Conservation (phyloP, 805 yeast genomes). For the Candida sakaeoensis region DNA sequence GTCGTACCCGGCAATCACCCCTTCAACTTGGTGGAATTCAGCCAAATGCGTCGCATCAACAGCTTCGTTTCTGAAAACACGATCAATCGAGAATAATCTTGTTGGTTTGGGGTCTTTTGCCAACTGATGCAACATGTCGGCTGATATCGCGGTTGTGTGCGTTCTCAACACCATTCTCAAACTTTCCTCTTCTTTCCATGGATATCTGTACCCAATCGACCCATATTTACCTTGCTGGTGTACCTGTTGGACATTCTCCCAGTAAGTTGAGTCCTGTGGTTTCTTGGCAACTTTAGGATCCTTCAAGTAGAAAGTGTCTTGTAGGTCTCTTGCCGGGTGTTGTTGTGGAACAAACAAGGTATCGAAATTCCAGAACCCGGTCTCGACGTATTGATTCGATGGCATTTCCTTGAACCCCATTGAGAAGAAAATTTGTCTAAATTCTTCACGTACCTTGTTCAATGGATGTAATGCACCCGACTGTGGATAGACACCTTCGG, state of each 20-base stretch:
- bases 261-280: slow-evolving; percentile 78
- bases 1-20: slow-evolving; percentile 95
- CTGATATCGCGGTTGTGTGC: slow-evolving; percentile 93
- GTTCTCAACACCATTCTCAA: slow-evolving; percentile 91
- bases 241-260: slow-evolving; percentile 73
- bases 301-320: slow-evolving; percentile 95
- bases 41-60: slow-evolving; percentile 99
- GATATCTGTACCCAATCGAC: slow-evolving; percentile 96
- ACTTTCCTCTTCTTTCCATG: slow-evolving; percentile 92
- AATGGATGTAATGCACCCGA: slow-evolving; percentile 97
- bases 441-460: slow-evolving; percentile 95
- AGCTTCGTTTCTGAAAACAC: slow-evolving; percentile 99
- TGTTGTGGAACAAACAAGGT: slow-evolving; percentile 96
- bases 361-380: slow-evolving; percentile 99
- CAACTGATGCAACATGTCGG: slow-evolving; percentile 79
- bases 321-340: slow-evolving; percentile 99
- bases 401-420: slow-evolving; percentile 99
- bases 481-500: slow-evolving; percentile 83
- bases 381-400: slow-evolving; percentile 94
- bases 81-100: slow-evolving; percentile 91
- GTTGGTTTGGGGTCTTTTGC: slow-evolving; percentile 88
- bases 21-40: slow-evolving; percentile 99
- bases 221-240: slow-evolving; percentile 91
- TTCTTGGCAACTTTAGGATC: slow-evolving; percentile 80
- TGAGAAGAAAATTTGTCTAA: slow-evolving; percentile 94